Conservation (phyloP, 768 basidiomycete genomes). For the Panaeolus cyanescens region DNA sequence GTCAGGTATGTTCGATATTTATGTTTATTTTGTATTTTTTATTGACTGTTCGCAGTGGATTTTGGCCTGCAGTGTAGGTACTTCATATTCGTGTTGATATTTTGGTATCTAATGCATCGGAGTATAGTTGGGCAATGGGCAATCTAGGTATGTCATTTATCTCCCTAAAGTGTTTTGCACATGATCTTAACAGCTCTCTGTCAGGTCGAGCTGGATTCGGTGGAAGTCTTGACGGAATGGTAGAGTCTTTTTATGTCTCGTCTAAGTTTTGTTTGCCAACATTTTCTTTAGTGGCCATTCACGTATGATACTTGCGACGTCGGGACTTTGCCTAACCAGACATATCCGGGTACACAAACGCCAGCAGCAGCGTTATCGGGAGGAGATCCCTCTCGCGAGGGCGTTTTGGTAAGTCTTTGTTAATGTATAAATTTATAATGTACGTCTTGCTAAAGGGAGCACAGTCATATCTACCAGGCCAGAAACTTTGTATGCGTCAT, state of each 20-base stretch:
- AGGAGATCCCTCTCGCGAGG: constrained; percentile 44
- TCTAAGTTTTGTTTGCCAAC: neutral
- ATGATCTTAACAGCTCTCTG: constrained; percentile 31
- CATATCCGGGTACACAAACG: constrained; percentile 53
- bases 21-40: neutral
- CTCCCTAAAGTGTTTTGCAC: constrained; percentile 28
- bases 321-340: constrained; percentile 81
- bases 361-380: constrained; percentile 50
- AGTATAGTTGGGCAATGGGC: constrained; percentile 46
- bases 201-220: constrained; percentile 74
- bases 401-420: constrained; percentile 31
- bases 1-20: constrained; percentile 22
- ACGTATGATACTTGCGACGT: constrained; percentile 78
- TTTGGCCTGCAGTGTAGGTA: constrained; percentile 40
- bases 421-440: no score
- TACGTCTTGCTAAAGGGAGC: no score
- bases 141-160: constrained; percentile 45
- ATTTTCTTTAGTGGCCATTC: constrained; percentile 60
- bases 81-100: neutral
- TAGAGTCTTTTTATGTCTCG: constrained; percentile 27
- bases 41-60: constrained; percentile 18
- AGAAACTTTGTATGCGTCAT: constrained; percentile 30
- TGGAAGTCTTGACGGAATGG: constrained; percentile 68
- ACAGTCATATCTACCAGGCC: constrained; percentile 77
- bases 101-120: constrained; percentile 19